phyloP scores from a whole-genome alignment of 331 rosid genomes.

The Stylosanthes scabra region DNA sequence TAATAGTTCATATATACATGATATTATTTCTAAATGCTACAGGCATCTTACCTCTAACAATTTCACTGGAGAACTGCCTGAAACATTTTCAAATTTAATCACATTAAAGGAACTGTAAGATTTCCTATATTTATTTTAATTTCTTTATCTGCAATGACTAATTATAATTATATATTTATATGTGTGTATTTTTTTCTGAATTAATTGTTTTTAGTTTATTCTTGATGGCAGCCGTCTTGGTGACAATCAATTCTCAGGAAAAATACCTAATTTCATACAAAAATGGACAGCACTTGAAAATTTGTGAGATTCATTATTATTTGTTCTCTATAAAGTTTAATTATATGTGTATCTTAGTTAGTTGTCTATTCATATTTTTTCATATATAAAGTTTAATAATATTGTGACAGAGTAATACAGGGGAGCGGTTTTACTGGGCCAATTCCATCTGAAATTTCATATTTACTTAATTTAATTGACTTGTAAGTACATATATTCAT shows the following conservation, averaged over 20 bases:
- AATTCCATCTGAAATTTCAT: slow-evolving; percentile 55
- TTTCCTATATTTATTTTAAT: neutral
- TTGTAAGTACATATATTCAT: slow-evolving; percentile 50
- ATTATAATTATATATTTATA: too few species aligned
- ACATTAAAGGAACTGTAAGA: slow-evolving; percentile 27
- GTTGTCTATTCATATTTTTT: neutral
- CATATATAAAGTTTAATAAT: neutral
- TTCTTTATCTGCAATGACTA: neutral
- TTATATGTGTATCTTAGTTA: neutral
- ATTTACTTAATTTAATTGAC: slow-evolving; percentile 35
- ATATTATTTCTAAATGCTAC: neutral
- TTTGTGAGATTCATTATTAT: slow-evolving; percentile 40
- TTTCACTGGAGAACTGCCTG: slow-evolving; percentile 12
- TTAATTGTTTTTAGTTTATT: neutral
- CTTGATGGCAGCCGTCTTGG: slow-evolving; percentile 56
- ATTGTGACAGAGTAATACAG: slow-evolving; percentile 52
- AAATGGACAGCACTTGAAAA: slow-evolving; percentile 46
- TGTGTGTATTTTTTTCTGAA: neutral
- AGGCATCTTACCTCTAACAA: slow-evolving; percentile 25
- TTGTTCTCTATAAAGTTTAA: neutral
- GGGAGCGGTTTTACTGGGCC: slow-evolving; percentile 71
- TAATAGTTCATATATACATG: too few species aligned
- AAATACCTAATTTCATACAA: slow-evolving; percentile 60
- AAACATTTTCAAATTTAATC: slow-evolving; percentile 10
- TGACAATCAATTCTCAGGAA: slow-evolving; percentile 57